Percentiles rank a stretch among this genome's conserved stretches.
These are phyloP conservation scores for Neurospora cerealis DNA, from an alignment of 495 filamentous ascomycete species.

Conservation along the genomic window DNA sequence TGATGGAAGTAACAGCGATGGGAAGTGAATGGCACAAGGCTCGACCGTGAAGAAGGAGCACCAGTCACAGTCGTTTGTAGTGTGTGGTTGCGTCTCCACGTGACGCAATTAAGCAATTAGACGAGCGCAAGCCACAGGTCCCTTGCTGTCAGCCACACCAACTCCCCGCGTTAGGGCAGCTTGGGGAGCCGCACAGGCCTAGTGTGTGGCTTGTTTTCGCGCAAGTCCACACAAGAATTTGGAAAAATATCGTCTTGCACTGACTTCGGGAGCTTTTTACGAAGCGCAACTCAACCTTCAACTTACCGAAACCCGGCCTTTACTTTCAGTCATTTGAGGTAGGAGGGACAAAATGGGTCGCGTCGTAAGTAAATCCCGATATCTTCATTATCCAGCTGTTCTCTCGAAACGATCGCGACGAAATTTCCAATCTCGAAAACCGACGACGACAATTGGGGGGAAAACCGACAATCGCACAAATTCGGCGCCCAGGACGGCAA, in stretches of 20 bases:
- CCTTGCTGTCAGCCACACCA: conserved; percentile 4
- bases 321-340: conserved; percentile 21
- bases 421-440: conserved; percentile 6
- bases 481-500: conserved; percentile 9
- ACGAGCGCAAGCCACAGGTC: neutral
- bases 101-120: neutral
- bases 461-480: neutral
- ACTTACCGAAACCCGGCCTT: conserved; percentile 21
- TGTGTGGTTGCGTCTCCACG: neutral
- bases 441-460: neutral
- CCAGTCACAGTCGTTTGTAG: neutral
- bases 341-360: conserved; percentile 40
- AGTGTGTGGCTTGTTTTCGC: conserved; percentile 15
- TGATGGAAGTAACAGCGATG: neutral
- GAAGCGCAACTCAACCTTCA: conserved; percentile 20
- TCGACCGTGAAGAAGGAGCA: neutral
- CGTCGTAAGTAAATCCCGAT: conserved; percentile 35
- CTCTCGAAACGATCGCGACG: conserved; percentile 3
- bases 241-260: conserved; percentile 24
- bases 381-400: conserved; percentile 5
- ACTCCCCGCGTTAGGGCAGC: conserved; percentile 25
- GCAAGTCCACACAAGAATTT: conserved; percentile 29
- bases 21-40: neutral
- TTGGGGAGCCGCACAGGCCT: conserved; percentile 9
- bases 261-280: conserved; percentile 16